Evolutionary conservation across 148 eudicot genomes (phyloP), one percentile per base, ranked within the genome.

Genomic region (Chenopodium formosanum): DNA sequence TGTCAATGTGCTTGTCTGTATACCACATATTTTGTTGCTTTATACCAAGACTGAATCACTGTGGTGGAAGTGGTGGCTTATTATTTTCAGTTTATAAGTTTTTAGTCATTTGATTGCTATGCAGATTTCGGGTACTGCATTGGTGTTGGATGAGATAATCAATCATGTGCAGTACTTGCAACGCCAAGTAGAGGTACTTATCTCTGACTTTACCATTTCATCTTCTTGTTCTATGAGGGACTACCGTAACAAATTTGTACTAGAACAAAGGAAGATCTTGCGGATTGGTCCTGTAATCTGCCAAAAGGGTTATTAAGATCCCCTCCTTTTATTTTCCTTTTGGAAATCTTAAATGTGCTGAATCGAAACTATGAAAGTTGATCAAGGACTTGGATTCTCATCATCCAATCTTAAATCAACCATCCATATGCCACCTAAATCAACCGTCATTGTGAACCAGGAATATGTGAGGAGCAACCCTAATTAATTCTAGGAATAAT

Each of bases 111-210:
- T 68, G 65, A 81, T 50, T 75, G 68, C 22, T 76, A 65, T 86
- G 86, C 94, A 97, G 99, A 92, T 97, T 84, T 90, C 95, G 56
- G 98, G 99, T 77, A 94, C 98, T 70, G 95, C 98, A 34, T 85
- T 91, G 87, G 98, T 97, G 86, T 88, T 97, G 84, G 99, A 97
- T 86, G 98, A 97, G 84, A 97, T 97, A 74, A 97, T 97, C 75
- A 97, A 92, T 83, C 98, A 97, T 82, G 99, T 97, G 76, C 99
- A 94, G 82, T 89, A 90, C 53, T 84, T 97, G 88, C 99, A 97
- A 82, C 95, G 90, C 40, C 99, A 97, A 91, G 99, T 97, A 58
- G 99, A 97, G 98, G 99, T 94, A 82, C 81, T 32, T 58, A 67
- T 67, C 73, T 68, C 63, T 58, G 65, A 56, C 32, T 74, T 4